Base-by-base conservation (phyloP, 2,329 filamentous ascomycete species). In the Alternaria sp. region DNA sequence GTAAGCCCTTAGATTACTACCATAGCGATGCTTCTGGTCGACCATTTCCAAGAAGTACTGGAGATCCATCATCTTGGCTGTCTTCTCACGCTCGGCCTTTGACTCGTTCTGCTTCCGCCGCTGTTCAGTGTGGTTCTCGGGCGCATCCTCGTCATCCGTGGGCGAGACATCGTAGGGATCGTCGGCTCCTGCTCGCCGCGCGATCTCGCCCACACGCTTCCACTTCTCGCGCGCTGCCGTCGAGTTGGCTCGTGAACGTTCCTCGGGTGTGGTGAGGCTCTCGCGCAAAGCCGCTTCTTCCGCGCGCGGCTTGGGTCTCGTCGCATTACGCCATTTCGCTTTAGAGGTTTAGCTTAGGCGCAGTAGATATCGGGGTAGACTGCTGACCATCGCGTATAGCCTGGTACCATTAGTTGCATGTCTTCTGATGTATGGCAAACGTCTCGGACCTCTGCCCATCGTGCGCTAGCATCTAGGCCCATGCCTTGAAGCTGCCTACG, bases 11-110 rank as follows among this genome's bases (percentile, higher is more conserved):
- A 97, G 79, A 67, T 95, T 96, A 54, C 89, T 90, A 4, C 93
- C 94, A 72, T 97, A 96, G 4, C 93, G 87, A 75, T 97, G 93
- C 77, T 96, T 94, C 47, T 89, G 81, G 75, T 95, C 91, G 7
- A 94, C 89, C 90, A 96, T 94, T 71, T 97, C 88, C 1, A 89
- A 82, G 64, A 95, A 96, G 74, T 96, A 96, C 72, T 92, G 90
- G 36, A 96, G 77, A 18, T 92, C 92, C 91, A 96, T 94, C 76
- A 88, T 89, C 75, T 89, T 91, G 1, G 92, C 89, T 5, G 86
- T 87, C 67, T 88, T 86, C 61, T 88, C 87, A 36, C 89, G 83
- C 68, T 86, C 83, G 0, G 80, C 80, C 72, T 86, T 87, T 57
- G 84, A 80, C 66, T 87, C 81, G 8, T 82, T 75, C 56, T 81